Percentiles rank a stretch among this genome's conserved stretches.
These are phyloP conservation scores for Chlorella sp. DNA, from an alignment of 139 green algal genomes.

Conservation along the genomic window DNA sequence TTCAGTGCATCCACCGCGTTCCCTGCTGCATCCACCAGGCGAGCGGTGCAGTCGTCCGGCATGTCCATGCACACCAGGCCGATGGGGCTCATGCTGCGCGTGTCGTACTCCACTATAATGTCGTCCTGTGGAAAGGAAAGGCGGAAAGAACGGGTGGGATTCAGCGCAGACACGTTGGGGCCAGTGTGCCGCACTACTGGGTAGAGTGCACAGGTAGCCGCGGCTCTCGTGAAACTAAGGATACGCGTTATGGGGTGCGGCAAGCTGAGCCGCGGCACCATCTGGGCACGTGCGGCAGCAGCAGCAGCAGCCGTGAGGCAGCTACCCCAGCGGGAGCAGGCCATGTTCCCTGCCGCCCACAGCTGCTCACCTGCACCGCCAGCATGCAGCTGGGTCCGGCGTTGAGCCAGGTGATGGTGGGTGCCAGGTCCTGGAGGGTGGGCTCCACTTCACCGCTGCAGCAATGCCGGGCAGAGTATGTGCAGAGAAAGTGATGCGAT, in stretches of 20 bases:
- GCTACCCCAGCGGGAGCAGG: too few relatives aligned
- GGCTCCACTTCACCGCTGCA: background rate
- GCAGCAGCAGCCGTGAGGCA: too few relatives aligned
- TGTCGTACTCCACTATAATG: constrained; percentile 67
- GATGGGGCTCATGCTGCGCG: constrained; percentile 53
- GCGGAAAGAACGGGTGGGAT: background rate
- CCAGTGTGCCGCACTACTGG: too few relatives aligned
- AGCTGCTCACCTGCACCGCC: constrained; percentile 61
- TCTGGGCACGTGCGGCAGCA: too few relatives aligned
- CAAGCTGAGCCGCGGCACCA: too few relatives aligned
- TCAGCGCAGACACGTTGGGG: too few relatives aligned
- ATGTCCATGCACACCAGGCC: constrained; percentile 68
- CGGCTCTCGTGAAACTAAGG: too few relatives aligned
- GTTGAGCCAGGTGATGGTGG: constrained; percentile 56
- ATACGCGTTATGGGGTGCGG: too few relatives aligned
- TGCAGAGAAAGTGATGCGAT: too few relatives aligned
- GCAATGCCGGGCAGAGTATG: too few relatives aligned
- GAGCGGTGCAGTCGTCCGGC: constrained; percentile 39
- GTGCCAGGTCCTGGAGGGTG: background rate
- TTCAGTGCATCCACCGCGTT: constrained; percentile 1
- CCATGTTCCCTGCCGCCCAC: too few relatives aligned
- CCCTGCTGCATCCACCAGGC: constrained; percentile 41
- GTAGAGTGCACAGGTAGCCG: too few relatives aligned
- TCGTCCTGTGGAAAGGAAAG: background rate
- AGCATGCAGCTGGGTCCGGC: constrained; percentile 60